Percentiles rank a stretch among this genome's conserved stretches.
phyloP scores from a whole-genome alignment of 257 asterid species.

The Echium plantagineum region DNA sequence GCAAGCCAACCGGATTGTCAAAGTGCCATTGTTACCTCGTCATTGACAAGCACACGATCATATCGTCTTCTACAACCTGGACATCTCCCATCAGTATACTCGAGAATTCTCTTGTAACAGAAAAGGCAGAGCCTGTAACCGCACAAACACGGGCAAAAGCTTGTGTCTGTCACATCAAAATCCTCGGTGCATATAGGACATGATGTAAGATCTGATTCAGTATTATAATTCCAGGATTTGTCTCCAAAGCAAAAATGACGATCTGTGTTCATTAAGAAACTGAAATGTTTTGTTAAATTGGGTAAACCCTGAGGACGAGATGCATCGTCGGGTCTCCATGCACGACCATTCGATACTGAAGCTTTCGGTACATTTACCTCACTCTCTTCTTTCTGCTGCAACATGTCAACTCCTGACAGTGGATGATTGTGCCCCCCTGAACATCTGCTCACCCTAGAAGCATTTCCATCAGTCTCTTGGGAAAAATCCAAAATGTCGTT shows the following conservation, averaged over 20 bases:
- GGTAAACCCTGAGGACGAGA: slow-evolving; percentile 84
- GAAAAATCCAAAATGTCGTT: slow-evolving; percentile 17
- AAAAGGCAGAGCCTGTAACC: slow-evolving; percentile 75
- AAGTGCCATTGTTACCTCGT: slow-evolving; percentile 54
- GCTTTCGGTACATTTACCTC: slow-evolving; percentile 22
- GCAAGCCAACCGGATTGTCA: slow-evolving; percentile 40
- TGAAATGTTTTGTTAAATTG: slow-evolving; percentile 52
- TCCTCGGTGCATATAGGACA: slow-evolving; percentile 76
- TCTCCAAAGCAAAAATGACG: slow-evolving; percentile 35
- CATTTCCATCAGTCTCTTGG: slow-evolving; percentile 18
- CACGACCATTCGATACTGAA: slow-evolving; percentile 30
- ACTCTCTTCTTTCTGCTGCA: slow-evolving; percentile 27
- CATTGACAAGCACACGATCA: slow-evolving; percentile 27
- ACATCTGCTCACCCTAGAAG: slow-evolving; percentile 8
- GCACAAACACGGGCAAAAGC: slow-evolving; percentile 58
- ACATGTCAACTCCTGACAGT: slow-evolving; percentile 10
- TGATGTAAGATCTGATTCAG: slow-evolving; percentile 28
- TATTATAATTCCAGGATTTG: slow-evolving; percentile 30
- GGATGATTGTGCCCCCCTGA: slow-evolving; percentile 12
- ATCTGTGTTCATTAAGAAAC: slow-evolving; percentile 54
- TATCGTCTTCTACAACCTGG: slow-evolving; percentile 72
- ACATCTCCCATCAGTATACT: slow-evolving; percentile 57
- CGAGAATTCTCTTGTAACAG: slow-evolving; percentile 75
- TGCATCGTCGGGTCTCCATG: slow-evolving; percentile 85
- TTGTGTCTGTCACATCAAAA: slow-evolving; percentile 58